Conservation (phyloP, 2,329 filamentous ascomycete genomes). For the Fusarium sublunatum region DNA sequence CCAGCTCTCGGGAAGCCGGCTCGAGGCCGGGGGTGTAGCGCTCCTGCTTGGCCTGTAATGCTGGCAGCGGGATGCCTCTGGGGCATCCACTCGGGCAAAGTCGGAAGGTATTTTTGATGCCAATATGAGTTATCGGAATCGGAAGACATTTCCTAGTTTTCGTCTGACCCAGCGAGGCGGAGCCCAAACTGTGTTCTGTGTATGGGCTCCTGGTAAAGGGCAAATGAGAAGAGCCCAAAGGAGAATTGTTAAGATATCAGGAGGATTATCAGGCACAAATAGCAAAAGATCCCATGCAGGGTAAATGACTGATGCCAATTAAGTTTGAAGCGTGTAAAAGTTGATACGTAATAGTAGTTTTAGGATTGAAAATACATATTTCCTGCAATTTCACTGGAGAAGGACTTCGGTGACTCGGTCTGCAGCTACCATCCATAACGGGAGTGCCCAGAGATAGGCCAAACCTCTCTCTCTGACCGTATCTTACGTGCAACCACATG, state of each 20-base stretch:
- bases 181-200: slow-evolving; percentile 15
- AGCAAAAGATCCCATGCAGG: neutral
- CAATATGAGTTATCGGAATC: slow-evolving; percentile 39
- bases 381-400: slow-evolving; percentile 11
- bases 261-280: slow-evolving; percentile 11
- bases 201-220: neutral
- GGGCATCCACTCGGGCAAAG: slow-evolving; percentile 41
- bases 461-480: slow-evolving; percentile 25
- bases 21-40: slow-evolving; percentile 18
- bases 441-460: slow-evolving; percentile 20
- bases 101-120: slow-evolving; percentile 35
- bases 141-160: slow-evolving; percentile 41
- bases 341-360: slow-evolving; percentile 28
- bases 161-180: slow-evolving; percentile 38
- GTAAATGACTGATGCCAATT: slow-evolving; percentile 31
- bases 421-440: slow-evolving; percentile 13
- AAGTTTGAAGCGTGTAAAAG: slow-evolving; percentile 4
- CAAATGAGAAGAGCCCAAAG: slow-evolving; percentile 29
- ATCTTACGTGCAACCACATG: slow-evolving; percentile 22
- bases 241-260: slow-evolving; percentile 9
- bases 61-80: slow-evolving; percentile 40
- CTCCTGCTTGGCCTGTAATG: slow-evolving; percentile 38
- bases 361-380: slow-evolving; percentile 12
- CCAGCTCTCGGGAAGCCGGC: slow-evolving; percentile 27
- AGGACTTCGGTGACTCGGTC: slow-evolving; percentile 29